phyloP scores from a whole-genome alignment of 352 stramenopile species.

The Globisporangium radiosum region DNA sequence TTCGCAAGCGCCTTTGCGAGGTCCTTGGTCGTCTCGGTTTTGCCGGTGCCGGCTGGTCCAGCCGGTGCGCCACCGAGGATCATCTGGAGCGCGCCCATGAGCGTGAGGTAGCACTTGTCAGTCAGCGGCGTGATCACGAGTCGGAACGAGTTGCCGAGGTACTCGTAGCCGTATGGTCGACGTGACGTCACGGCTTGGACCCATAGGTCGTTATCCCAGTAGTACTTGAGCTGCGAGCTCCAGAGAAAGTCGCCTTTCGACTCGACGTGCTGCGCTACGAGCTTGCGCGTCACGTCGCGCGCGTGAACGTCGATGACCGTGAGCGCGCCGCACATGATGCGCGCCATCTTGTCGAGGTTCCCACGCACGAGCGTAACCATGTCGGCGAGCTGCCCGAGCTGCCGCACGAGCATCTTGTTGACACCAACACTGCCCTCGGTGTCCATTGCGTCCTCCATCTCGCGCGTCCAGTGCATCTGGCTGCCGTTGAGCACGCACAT shows the following conservation, averaged over 20 bases:
- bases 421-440: constrained; percentile 70
- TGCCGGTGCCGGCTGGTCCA: constrained; percentile 90
- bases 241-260: constrained; percentile 86
- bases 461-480: constrained; percentile 92
- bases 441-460: constrained; percentile 87
- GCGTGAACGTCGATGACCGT: constrained; percentile 96
- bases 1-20: constrained; percentile 92
- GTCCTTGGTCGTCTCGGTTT: constrained; percentile 95
- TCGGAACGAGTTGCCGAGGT: constrained; percentile 94
- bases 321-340: constrained; percentile 87
- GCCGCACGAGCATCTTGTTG: constrained; percentile 65
- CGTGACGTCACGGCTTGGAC: constrained; percentile 88
- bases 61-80: constrained; percentile 91
- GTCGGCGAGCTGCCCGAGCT: constrained; percentile 87
- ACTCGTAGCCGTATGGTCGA: constrained; percentile 94
- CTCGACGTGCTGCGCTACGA: constrained; percentile 86
- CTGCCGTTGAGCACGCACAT: constrained; percentile 90
- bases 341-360: constrained; percentile 81
- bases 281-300: constrained; percentile 90
- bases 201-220: constrained; percentile 90
- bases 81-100: constrained; percentile 95
- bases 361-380: constrained; percentile 92
- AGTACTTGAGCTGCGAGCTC: constrained; percentile 89
- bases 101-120: constrained; percentile 94
- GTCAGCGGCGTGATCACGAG: constrained; percentile 95